Conservation (phyloP, 306 rosid genomes). For the Spatholobus suberectus region DNA sequence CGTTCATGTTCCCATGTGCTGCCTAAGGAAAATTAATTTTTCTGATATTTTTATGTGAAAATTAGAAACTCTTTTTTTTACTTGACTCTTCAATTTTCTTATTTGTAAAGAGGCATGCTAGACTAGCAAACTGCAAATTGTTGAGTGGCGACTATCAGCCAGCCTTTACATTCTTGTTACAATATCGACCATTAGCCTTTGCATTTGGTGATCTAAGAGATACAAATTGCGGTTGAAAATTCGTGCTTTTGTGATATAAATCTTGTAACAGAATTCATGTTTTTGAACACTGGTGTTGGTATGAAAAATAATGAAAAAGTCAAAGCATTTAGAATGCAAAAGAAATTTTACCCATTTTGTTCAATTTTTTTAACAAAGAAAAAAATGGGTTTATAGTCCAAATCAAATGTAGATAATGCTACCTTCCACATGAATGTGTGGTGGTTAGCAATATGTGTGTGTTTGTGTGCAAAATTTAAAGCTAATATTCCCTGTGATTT, state of each 20-base stretch:
- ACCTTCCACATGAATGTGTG: not conserved
- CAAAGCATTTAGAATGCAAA: not conserved
- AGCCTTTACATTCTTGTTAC: not conserved
- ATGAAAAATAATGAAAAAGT: not conserved
- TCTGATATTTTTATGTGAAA: not conserved
- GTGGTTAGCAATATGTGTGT: not conserved
- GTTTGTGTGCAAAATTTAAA: not conserved
- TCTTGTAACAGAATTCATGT: not conserved
- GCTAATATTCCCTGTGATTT: constrained; percentile 23
- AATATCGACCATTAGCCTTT: not conserved
- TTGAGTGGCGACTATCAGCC: not conserved
- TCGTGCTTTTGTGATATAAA: not conserved
- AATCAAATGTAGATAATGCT: not conserved
- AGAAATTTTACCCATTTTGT: not conserved
- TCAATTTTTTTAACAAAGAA: not conserved
- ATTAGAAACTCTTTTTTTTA: not conserved
- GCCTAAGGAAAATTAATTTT: not conserved
- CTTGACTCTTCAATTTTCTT: not conserved
- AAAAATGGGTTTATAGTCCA: not conserved
- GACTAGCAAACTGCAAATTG: not conserved
- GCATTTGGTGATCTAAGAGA: not conserved
- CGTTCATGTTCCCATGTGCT: not conserved
- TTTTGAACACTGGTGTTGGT: not conserved
- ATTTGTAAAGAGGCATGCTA: not conserved
- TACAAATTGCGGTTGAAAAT: not conserved